Evolutionary conservation across 2,329 filamentous ascomycete species (phyloP).

Genomic region (Aspergillus terreus): DNA sequence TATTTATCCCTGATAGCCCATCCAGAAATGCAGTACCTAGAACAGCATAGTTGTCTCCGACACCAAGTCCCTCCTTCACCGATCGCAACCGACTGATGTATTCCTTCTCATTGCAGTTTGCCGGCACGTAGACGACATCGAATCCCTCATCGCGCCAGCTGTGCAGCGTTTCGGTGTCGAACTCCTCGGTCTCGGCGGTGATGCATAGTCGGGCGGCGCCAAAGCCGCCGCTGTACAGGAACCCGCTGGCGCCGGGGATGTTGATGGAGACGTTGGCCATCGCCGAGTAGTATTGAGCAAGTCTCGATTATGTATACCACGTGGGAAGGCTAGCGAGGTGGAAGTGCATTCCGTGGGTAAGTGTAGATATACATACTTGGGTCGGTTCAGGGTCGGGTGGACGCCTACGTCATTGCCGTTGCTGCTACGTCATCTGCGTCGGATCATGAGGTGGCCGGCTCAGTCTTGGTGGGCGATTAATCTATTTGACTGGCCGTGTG

Average conservation of each 20-base stretch:
- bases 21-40: constrained; percentile 47
- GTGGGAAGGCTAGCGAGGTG: not conserved
- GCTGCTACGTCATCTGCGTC: not conserved
- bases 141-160: constrained; percentile 61
- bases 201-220: constrained; percentile 32
- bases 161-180: constrained; percentile 52
- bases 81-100: constrained; percentile 50
- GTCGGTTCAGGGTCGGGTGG: not conserved
- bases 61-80: constrained; percentile 53
- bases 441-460: not conserved
- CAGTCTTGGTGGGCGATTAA: not conserved
- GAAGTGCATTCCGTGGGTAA: not conserved
- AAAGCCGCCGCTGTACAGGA: constrained; percentile 32
- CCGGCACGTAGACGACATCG: constrained; percentile 54
- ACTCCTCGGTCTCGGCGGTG: constrained; percentile 38
- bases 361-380: not conserved
- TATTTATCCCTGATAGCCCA: not conserved
- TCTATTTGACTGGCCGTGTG: not conserved
- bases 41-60: constrained; percentile 59
- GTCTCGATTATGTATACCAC: not conserved
- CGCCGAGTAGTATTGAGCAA: not conserved
- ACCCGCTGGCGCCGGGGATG: constrained; percentile 27
- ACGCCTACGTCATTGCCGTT: not conserved
- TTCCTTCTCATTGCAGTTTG: constrained; percentile 49
- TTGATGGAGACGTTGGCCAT: constrained; percentile 35